Evolutionary conservation across 345 rosid species (phyloP).

Genomic region (Microcos paniculata): DNA sequence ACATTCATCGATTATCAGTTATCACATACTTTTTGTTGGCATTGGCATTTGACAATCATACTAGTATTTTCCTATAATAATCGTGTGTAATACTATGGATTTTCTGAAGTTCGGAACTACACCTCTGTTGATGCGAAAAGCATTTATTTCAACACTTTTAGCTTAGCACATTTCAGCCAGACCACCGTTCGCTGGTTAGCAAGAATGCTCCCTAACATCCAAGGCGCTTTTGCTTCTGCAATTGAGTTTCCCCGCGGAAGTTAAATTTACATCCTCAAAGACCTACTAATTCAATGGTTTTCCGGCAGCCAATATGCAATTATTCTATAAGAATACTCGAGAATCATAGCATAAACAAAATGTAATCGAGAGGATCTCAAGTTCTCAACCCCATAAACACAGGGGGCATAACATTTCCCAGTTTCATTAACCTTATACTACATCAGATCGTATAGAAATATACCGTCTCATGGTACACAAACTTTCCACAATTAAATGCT

Average conservation of each 20-base stretch:
- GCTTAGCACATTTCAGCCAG: not conserved
- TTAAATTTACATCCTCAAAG: not conserved
- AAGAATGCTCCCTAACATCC: not conserved
- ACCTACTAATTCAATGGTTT: not conserved
- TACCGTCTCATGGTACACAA: not conserved
- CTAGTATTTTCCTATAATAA: not conserved
- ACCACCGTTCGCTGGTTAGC: too few relatives aligned
- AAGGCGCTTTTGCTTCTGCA: not conserved
- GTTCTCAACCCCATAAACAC: not conserved
- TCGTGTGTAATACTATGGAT: not conserved
- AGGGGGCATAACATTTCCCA: not conserved
- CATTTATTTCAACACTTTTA: not conserved
- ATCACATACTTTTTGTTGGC: not conserved
- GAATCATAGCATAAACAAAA: not conserved
- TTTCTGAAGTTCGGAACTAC: too few relatives aligned
- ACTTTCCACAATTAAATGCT: not conserved
- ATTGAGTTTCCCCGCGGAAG: not conserved
- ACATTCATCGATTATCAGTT: not conserved
- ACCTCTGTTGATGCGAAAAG: not conserved
- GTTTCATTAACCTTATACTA: not conserved
- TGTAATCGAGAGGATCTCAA: not conserved
- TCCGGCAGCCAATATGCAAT: not conserved
- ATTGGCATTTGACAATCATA: not conserved
- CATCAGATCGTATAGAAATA: not conserved
- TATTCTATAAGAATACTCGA: not conserved